These are phyloP conservation scores for Trichoderma simmonsii DNA, from an alignment of 2,329 filamentous ascomycete genomes.

Conservation along the genomic window DNA sequence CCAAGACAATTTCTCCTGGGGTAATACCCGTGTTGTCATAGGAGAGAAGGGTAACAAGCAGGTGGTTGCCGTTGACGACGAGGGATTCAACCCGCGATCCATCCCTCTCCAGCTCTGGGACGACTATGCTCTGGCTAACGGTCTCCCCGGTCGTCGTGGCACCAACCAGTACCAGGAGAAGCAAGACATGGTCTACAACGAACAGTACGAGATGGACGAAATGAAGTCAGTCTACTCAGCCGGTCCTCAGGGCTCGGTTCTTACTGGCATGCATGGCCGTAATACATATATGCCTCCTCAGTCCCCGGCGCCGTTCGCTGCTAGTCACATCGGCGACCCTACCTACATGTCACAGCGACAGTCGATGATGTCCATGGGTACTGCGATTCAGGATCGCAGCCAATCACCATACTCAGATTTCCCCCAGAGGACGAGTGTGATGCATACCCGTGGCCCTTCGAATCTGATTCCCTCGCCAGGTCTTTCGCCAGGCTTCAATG, in stretches of 20 bases:
- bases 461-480: constrained; percentile 44
- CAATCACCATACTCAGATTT: constrained; percentile 58
- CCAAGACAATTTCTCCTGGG: constrained; percentile 98
- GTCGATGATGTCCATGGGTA: constrained; percentile 66
- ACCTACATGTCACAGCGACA: constrained; percentile 60
- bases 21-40: constrained; percentile 95
- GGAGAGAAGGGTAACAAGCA: constrained; percentile 90
- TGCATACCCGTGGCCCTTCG: constrained; percentile 51
- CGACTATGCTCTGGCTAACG: constrained; percentile 84
- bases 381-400: constrained; percentile 45
- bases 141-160: constrained; percentile 86
- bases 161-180: constrained; percentile 67
- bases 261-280: constrained; percentile 75
- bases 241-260: constrained; percentile 79
- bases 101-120: constrained; percentile 97
- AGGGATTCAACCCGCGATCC: constrained; percentile 84
- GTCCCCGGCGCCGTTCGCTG: constrained; percentile 68
- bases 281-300: constrained; percentile 78
- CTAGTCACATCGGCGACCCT: constrained; percentile 48
- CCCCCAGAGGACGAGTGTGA: constrained; percentile 59
- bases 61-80: constrained; percentile 80
- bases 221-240: constrained; percentile 96
- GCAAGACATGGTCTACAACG: constrained; percentile 61
- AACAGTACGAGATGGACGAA: constrained; percentile 94
- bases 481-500: constrained; percentile 25